phyloP scores from a whole-genome alignment of 2,329 filamentous ascomycete genomes.

The Phialocephala sp. region DNA sequence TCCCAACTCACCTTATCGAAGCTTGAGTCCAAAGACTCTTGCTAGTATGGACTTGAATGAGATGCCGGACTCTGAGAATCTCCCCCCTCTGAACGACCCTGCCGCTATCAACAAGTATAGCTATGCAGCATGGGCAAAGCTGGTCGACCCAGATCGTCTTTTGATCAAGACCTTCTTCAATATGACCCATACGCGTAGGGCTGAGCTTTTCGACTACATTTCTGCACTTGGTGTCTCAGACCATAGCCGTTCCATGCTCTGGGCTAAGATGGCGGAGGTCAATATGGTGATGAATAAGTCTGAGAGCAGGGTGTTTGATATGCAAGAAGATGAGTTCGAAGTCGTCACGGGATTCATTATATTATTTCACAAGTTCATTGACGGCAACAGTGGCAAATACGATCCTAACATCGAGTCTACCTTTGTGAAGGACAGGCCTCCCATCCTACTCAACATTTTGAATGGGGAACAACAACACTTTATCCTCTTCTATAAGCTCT shows the following conservation, averaged over 20 bases:
- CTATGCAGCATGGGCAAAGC: constrained; percentile 30
- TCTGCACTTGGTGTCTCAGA: constrained; percentile 23
- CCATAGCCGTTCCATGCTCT: constrained; percentile 14
- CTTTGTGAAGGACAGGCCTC: not conserved
- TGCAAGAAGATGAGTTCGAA: constrained; percentile 23
- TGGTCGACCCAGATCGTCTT: constrained; percentile 44
- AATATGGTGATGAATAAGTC: constrained; percentile 16
- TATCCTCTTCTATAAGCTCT: constrained; percentile 24
- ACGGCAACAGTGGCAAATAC: constrained; percentile 13
- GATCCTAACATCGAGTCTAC: constrained; percentile 11
- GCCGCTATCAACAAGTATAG: constrained; percentile 33
- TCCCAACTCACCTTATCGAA: constrained; percentile 17
- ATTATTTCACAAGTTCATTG: constrained; percentile 41
- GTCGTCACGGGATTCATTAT: constrained; percentile 30
- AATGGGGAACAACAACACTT: constrained; percentile 14
- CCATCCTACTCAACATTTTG: not conserved
- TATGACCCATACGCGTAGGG: constrained; percentile 30
- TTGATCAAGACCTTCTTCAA: constrained; percentile 50
- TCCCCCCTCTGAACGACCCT: constrained; percentile 34
- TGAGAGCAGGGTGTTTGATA: constrained; percentile 21
- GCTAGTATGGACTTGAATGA: not conserved
- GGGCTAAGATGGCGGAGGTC: constrained; percentile 28
- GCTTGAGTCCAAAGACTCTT: not conserved
- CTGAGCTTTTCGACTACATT: constrained; percentile 25
- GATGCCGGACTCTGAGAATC: constrained; percentile 18